Conservation (phyloP, 1,284 basidiomycete species). For the Psilocybe mexicana region DNA sequence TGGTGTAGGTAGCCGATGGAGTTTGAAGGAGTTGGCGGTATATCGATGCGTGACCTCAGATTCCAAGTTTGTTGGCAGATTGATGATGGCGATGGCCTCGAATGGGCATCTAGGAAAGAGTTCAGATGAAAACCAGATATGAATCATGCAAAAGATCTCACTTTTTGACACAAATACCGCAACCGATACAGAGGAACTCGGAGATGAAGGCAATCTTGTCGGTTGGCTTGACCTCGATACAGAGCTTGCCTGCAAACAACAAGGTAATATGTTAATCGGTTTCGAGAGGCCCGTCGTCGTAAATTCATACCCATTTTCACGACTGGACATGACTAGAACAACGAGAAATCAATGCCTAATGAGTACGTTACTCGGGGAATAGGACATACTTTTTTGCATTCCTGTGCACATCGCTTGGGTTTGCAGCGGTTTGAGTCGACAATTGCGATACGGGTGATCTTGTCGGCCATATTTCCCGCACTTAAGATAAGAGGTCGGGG, state of each 20-base stretch:
- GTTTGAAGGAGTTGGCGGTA: slow-evolving; percentile 96
- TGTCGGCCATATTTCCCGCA: slow-evolving; percentile 66
- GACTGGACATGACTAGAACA: slow-evolving; percentile 87
- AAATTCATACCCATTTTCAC: slow-evolving; percentile 88
- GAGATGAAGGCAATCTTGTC: slow-evolving; percentile 98
- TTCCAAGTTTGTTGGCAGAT: slow-evolving; percentile 93
- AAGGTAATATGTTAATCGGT: neutral
- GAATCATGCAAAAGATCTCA: slow-evolving; percentile 38
- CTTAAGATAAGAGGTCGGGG: neutral
- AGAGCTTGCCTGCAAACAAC: slow-evolving; percentile 77
- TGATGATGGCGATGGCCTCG: slow-evolving; percentile 96
- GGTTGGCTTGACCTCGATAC: slow-evolving; percentile 92
- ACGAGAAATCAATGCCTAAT: slow-evolving; percentile 18
- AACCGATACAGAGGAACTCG: slow-evolving; percentile 94
- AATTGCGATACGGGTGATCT: slow-evolving; percentile 95
- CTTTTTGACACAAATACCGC: slow-evolving; percentile 99
- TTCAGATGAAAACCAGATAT: neutral
- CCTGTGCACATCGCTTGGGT: slow-evolving; percentile 89
- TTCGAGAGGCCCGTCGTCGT: neutral
- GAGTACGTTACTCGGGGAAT: neutral
- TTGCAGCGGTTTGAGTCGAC: slow-evolving; percentile 93
- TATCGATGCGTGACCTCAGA: slow-evolving; percentile 96
- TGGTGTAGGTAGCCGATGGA: slow-evolving; percentile 94
- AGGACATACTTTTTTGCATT: slow-evolving; percentile 81
- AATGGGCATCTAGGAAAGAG: slow-evolving; percentile 80